Evolutionary conservation across 1,284 basidiomycete species (phyloP), one percentile per base, ranked within the genome.

Genomic region (Ustilago hordei): DNA sequence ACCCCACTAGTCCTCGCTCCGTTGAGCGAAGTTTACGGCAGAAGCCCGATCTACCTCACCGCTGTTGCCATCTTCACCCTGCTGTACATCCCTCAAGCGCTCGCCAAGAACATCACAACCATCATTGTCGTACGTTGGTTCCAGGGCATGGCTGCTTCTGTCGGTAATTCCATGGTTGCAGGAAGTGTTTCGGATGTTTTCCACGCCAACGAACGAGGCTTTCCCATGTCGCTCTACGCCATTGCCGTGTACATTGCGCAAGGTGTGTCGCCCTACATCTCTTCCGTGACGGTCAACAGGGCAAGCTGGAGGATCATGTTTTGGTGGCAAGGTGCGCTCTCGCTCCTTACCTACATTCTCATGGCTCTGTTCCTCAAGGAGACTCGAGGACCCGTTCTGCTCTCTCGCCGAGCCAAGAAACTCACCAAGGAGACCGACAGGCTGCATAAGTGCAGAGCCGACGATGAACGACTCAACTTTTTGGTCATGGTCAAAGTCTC

Each of bases 161-260:
- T 85, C 9, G 86, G 86, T 36, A 86, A 84, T 41, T 80, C 81
- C 0, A 70, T 85, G 62, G 83, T 84, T 4, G 84, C 81, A 1
- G 84, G 84, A 3, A 80, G 79, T n/a, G 77, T 85, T 8, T 75
- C 81, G 15, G 84, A 84, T 45, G 48, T 80, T 31, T 82, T 78
- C 86, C 34, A 87, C 81, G 69, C 80, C 64, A 28, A 86, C 86
- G 55, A 72, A 69, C 76, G 88, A 23, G 87, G 88, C 0, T 67
- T 80, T 2, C 84, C 87, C 0, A 88, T 89, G 88, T 85, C 84
- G 36, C 66, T 86, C 7, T 88, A 87, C 69, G 78, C 84, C 11
- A 60, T 87, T 2, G 65, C 83, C 9, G 87, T 88, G 58, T 88
- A 75, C 69, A 75, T 69, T 67, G 87, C 60, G 62, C 87, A 85